Conservation (phyloP, 2,329 filamentous ascomycete genomes). For the Leptodontidium sp. region DNA sequence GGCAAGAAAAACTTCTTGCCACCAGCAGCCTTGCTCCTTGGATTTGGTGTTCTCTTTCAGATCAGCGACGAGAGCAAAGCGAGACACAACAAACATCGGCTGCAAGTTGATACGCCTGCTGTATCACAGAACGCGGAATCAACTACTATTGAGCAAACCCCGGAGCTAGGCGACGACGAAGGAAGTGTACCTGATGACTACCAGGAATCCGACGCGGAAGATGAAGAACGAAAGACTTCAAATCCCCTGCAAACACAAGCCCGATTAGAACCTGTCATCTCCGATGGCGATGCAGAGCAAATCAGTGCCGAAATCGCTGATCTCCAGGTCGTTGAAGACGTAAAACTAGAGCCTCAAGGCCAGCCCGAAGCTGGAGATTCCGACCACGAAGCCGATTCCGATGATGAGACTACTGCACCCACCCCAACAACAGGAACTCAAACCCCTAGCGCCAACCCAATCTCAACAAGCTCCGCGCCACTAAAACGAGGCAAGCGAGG, state of each 20-base stretch:
- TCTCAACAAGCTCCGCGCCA: conserved; percentile 54
- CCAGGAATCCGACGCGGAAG: conserved; percentile 43
- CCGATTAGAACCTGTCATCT: conserved; percentile 30
- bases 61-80: conserved; percentile 88
- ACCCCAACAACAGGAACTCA: conserved; percentile 35
- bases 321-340: conserved; percentile 30
- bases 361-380: conserved; percentile 37
- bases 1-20: conserved; percentile 93
- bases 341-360: conserved; percentile 17
- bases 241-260: conserved; percentile 39
- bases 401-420: conserved; percentile 27
- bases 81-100: conserved; percentile 78
- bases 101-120: conserved; percentile 51
- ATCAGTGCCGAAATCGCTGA: conserved; percentile 37
- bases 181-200: conserved; percentile 37
- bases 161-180: conserved; percentile 30
- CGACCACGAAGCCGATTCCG: conserved; percentile 45
- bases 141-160: conserved; percentile 5
- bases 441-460: conserved; percentile 41
- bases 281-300: conserved; percentile 40
- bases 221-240: conserved; percentile 41
- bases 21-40: conserved; percentile 85
- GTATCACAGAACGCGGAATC: neutral
- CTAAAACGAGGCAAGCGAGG: conserved; percentile 77
- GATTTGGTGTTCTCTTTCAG: conserved; percentile 86